These are phyloP conservation scores for Pseudonitzschia pungens DNA, from an alignment of 108 stramenopile species.

Conservation along the genomic window DNA sequence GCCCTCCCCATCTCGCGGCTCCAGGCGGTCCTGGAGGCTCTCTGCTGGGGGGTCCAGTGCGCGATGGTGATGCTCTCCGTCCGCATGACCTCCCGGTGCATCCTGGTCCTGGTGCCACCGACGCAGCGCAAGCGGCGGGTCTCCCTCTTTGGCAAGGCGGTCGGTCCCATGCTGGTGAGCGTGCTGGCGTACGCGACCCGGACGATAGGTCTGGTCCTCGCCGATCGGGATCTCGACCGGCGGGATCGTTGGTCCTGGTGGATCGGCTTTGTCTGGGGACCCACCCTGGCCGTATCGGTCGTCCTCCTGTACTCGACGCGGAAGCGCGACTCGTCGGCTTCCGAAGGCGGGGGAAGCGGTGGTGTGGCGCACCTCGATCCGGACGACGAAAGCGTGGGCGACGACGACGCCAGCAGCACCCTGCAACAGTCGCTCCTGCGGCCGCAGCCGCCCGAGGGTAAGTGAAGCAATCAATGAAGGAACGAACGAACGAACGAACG, in stretches of 20 bases:
- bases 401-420: neutral
- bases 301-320: conserved; percentile 32
- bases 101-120: conserved; percentile 18
- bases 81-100: conserved; percentile 24
- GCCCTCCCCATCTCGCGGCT: neutral
- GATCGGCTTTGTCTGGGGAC: conserved; percentile 32
- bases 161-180: conserved; percentile 29
- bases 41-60: conserved; percentile 25
- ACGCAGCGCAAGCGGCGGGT: conserved; percentile 12
- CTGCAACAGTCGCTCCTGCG: conserved; percentile 17
- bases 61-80: conserved; percentile 22
- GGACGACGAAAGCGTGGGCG: neutral
- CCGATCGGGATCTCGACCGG: neutral
- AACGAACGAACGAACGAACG: no score
- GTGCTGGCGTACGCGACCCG: conserved; percentile 12
- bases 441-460: conserved; percentile 23
- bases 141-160: conserved; percentile 18
- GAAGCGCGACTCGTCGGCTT: conserved; percentile 20
- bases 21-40: conserved; percentile 28
- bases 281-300: conserved; percentile 17
- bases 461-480: no score
- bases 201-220: conserved; percentile 16
- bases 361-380: no score
- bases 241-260: conserved; percentile 32
- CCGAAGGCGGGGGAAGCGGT: no score